Evolutionary conservation across 768 basidiomycete species (phyloP).

Genomic region (Termitomyces sp.): DNA sequence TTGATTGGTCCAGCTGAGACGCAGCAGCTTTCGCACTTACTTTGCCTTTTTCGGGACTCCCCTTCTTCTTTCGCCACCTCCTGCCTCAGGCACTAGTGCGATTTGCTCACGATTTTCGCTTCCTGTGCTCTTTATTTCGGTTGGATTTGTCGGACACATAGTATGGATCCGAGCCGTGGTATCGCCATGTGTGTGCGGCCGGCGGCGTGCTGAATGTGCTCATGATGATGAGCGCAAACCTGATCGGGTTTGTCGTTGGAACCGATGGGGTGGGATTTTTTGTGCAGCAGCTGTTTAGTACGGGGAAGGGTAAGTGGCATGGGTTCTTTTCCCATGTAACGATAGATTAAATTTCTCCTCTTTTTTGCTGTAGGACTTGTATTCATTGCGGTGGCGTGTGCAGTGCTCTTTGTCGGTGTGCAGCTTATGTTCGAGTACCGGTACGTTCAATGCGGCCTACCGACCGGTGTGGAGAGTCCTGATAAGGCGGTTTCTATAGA

Average conservation of each 20-base stretch:
- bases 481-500: constrained; percentile 26
- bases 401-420: constrained; percentile 70
- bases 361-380: constrained; percentile 41
- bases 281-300: constrained; percentile 52
- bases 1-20: not conserved
- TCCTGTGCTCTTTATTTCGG: not conserved
- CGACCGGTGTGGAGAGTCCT: not conserved
- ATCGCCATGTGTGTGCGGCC: constrained; percentile 75
- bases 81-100: not conserved
- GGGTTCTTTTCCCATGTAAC: not conserved
- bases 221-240: constrained; percentile 88
- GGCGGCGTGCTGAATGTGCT: constrained; percentile 83
- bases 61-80: not conserved
- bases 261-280: constrained; percentile 73
- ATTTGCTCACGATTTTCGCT: not conserved
- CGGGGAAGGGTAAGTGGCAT: constrained; percentile 49
- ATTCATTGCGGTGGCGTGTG: constrained; percentile 57
- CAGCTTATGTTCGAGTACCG: constrained; percentile 98
- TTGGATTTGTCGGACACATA: constrained; percentile 20
- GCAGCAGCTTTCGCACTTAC: not conserved
- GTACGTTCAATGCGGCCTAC: constrained; percentile 31
- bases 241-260: constrained; percentile 93
- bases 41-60: not conserved
- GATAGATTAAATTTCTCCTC: not conserved
- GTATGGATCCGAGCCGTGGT: constrained; percentile 73